Base-by-base conservation (phyloP, 2,329 filamentous ascomycete genomes). In the Aspergillus sp. region DNA sequence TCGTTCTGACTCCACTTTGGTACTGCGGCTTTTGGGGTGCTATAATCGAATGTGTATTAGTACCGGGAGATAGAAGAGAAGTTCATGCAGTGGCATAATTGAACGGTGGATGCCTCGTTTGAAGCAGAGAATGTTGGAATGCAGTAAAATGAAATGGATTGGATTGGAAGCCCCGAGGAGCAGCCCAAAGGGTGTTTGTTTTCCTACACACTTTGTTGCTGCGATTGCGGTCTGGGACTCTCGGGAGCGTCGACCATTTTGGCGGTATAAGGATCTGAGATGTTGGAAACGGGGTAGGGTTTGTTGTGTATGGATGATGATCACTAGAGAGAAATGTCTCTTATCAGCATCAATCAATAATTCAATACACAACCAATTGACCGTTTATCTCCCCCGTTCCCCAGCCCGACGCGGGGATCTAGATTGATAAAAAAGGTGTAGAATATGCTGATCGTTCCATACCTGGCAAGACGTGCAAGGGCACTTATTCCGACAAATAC, bases 141-240 rank as follows among this genome's bases (percentile, higher is more conserved):
- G 8, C 9, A 30, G 27, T 27, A 22, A 27, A 44, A 12, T 19
- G 19, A 22, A 42, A 11, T 19, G n/a, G 9, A 20, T 13, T 27
- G 9, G 20, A n/a, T 8, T 20, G 44, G 17, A 34, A 48, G 39
- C 17, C 22, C 11, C 2, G 20, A n/a, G 9, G 61, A 63, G 56
- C 61, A 61, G 53, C 61, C 55, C 57, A 37, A 37, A 37, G 34
- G 24, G 57, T 54, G 17, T 51, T 60, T 55, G 22, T n/a, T 19
- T 47, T 52, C 33, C 49, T 67, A 70, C 69, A 61, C 64, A 73
- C 71, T 69, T 66, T 73, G 68, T 66, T 72, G 64, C 65, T 72
- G 67, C 27, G 61, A 60, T 56, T 51, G 27, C 45, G 45, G 9
- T 34, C 34, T 60, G 17, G 66, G 62, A 56, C 63, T 70, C 52